phyloP scores from a whole-genome alignment of 2,329 filamentous ascomycete species.

The Ascochyta koolunga region DNA sequence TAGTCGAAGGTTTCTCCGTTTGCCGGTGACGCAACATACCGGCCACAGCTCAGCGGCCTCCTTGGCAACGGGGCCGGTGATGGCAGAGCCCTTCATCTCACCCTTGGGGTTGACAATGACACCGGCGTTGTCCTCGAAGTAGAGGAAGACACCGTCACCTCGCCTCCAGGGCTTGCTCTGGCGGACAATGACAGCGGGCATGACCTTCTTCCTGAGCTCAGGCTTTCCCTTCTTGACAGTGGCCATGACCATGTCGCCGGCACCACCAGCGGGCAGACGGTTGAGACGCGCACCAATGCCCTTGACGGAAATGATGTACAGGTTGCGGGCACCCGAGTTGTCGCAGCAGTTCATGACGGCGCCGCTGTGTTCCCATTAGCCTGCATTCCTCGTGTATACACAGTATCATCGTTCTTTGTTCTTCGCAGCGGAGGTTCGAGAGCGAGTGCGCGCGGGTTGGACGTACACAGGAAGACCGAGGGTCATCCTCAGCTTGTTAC shows the following conservation, averaged over 20 bases:
- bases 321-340: conserved; percentile 98
- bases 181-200: conserved; percentile 98
- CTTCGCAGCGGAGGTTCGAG: conserved; percentile 8
- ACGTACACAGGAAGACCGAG: conserved; percentile 99
- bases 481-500: conserved; percentile 99
- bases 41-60: conserved; percentile 99
- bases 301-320: conserved; percentile 99
- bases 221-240: conserved; percentile 99
- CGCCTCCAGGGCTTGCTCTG: conserved; percentile 99
- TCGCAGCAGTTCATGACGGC: conserved; percentile 99
- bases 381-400: conserved; percentile 23
- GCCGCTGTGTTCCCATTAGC: conserved; percentile 67
- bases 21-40: conserved; percentile 62
- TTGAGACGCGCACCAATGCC: conserved; percentile 97
- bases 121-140: conserved; percentile 99
- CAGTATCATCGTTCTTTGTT: conserved; percentile 6
- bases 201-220: conserved; percentile 99
- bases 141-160: conserved; percentile 97
- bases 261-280: conserved; percentile 94
- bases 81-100: conserved; percentile 99
- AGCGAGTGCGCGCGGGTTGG: conserved; percentile 26
- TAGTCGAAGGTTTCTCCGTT: conserved; percentile 27
- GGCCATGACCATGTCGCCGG: conserved; percentile 99
- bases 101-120: conserved; percentile 99
- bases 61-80: conserved; percentile 99